Evolutionary conservation across 2,329 filamentous ascomycete genomes (phyloP), one percentile per base, ranked within the genome.

Genomic region (Huntiella decipiens): DNA sequence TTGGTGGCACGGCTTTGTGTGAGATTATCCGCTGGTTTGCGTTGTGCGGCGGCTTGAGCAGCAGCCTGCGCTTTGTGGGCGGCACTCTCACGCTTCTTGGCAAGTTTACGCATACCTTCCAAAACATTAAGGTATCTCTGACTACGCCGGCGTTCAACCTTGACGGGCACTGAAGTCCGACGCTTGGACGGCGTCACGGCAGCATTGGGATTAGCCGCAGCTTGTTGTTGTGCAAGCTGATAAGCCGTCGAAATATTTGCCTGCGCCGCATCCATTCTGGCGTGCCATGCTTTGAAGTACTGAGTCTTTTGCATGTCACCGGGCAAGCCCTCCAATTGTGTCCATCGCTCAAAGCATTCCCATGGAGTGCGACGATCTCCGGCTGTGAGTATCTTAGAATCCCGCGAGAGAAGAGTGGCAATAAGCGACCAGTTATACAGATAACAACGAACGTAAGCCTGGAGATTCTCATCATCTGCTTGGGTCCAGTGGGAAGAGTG

Each of bases 261-360:
- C 54, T 78, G 73, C 1, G 73, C 75, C 6, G 66, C 61, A 46
- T 78, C 73, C 22, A 79, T 76, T 22, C 76, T 64, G 7, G 62
- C 63, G 52, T 73, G 75, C 56, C 78, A 79, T 1, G 72, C 63
- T 56, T 86, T 84, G 68, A 96, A 98, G 59, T 96, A 98, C 38
- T 87, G 81, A 0, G 85, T 94, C 63, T 94, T 94, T 13, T 82
- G 79, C 80, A 96, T 92, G 53, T 98, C 91, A 8, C 80, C 75
- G 4, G 91, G 88, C 34, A 95, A 67, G 1, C 87, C 86, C 62
- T 96, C 91, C 10, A 96, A 66, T 53, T 82, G 79, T 46, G 95
- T 82, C 88, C 88, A 98, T 38, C 91, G 75, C 61, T 98, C 91
- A 55, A 98, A 98, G 58, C 91, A 98, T 63, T 98, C 91, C 91